phyloP scores from a whole-genome alignment of 345 rosid species.

The Aurinia saxatilis region DNA sequence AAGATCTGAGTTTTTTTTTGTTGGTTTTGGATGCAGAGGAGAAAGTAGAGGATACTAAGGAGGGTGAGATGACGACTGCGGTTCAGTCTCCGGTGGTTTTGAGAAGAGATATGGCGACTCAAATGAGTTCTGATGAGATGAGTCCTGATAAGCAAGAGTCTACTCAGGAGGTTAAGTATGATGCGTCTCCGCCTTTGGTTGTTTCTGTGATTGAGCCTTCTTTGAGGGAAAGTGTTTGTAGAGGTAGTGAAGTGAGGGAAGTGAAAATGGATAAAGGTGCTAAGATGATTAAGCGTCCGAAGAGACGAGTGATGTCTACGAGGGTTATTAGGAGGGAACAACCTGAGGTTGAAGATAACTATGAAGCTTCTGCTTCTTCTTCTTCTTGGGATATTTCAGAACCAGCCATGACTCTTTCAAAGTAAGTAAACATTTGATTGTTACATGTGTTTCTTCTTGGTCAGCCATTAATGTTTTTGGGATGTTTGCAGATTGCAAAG shows the following conservation, averaged over 20 bases:
- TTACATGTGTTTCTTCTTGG: not conserved
- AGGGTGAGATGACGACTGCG: conserved; percentile 25
- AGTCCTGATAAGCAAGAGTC: conserved; percentile 29
- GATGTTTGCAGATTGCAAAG: conserved; percentile 50
- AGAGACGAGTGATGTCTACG: conserved; percentile 34
- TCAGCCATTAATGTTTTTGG: not conserved
- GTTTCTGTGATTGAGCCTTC: conserved; percentile 32
- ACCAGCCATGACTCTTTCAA: conserved; percentile 49
- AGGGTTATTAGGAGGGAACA: conserved; percentile 35
- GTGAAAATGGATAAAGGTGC: conserved; percentile 73
- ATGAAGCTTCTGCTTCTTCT: conserved; percentile 30
- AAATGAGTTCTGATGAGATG: conserved; percentile 68
- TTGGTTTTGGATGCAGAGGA: conserved; percentile 41
- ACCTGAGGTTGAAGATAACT: conserved; percentile 36
- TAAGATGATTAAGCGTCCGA: conserved; percentile 47
- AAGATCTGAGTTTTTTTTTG: conserved; percentile 2
- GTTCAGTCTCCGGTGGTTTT: conserved; percentile 40
- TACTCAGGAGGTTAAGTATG: conserved; percentile 25
- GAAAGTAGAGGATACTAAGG: conserved; percentile 35
- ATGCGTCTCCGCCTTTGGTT: conserved; percentile 35
- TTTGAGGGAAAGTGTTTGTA: conserved; percentile 25
- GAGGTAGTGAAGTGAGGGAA: conserved; percentile 58
- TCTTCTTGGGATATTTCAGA: conserved; percentile 59
- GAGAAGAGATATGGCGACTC: conserved; percentile 86
- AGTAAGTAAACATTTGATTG: conserved; percentile 29